A percentile compares a stretch with the other conserved stretches of the same genome.
Evolutionary conservation across 2,329 filamentous ascomycete genomes (phyloP).

Genomic region (Pezicula neosporulosa): DNA sequence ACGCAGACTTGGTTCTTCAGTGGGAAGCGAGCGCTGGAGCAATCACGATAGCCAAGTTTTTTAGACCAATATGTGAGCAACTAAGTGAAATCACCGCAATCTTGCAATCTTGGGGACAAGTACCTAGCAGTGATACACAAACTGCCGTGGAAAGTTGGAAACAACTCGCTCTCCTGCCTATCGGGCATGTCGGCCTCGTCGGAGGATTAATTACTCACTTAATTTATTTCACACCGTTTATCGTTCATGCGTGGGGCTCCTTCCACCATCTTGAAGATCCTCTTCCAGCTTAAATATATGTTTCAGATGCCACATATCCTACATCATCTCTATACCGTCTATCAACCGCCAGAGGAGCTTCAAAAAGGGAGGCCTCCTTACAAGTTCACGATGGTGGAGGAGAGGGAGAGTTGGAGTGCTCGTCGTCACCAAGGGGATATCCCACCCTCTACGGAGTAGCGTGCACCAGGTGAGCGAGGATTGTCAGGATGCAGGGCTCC

Average conservation of each 20-base stretch:
- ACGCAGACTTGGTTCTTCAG: no score
- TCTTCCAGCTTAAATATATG: background rate
- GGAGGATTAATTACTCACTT: constrained; percentile 2
- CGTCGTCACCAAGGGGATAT: background rate
- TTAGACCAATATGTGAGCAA: no score
- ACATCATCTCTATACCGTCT: no score
- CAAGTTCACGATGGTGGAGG: no score
- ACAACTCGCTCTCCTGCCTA: background rate
- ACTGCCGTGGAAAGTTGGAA: background rate
- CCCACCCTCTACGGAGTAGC: background rate
- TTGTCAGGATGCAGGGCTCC: background rate
- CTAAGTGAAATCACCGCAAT: background rate
- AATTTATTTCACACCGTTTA: background rate
- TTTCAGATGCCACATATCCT: no score
- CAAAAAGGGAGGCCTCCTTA: no score
- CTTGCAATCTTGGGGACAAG: background rate
- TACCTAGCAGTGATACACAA: background rate
- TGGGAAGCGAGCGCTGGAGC: no score
- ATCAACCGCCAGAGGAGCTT: no score
- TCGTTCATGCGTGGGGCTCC: background rate
- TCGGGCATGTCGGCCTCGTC: background rate
- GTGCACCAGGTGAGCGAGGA: background rate
- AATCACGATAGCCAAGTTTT: no score
- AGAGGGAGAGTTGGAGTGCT: no score
- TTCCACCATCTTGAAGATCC: background rate